phyloP scores from a whole-genome alignment of 2,329 filamentous ascomycete genomes.

The Penicillium sp. region DNA sequence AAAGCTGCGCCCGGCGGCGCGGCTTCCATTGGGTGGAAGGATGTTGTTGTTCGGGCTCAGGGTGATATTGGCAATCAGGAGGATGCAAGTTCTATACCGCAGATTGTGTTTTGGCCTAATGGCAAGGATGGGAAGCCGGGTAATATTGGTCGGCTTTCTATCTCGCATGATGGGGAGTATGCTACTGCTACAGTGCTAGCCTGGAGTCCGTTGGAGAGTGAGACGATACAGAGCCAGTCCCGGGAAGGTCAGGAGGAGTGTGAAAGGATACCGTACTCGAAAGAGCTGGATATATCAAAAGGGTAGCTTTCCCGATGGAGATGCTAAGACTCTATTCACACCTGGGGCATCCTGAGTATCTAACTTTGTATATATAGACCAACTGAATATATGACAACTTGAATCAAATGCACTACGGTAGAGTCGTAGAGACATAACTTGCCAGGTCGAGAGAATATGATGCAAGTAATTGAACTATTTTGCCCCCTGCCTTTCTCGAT shows the following conservation, averaged over 20 bases:
- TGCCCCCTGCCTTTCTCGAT: too few relatives aligned
- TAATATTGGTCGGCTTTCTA: constrained; percentile 66
- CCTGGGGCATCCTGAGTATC: background rate
- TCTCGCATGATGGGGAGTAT: constrained; percentile 83
- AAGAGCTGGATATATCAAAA: background rate
- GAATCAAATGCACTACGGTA: background rate
- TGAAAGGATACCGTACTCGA: background rate
- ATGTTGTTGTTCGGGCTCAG: constrained; percentile 47
- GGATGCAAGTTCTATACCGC: constrained; percentile 30
- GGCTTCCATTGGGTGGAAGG: constrained; percentile 57
- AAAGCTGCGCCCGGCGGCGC: constrained; percentile 59
- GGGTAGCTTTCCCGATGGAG: background rate
- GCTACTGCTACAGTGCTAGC: constrained; percentile 51
- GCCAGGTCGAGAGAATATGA: too few relatives aligned
- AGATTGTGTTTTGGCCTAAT: constrained; percentile 33
- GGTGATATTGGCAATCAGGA: constrained; percentile 10
- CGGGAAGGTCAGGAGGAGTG: background rate
- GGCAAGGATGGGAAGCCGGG: constrained; percentile 25
- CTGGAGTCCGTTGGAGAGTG: background rate
- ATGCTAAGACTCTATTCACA: background rate
- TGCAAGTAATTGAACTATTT: too few relatives aligned
- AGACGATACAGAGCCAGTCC: background rate
- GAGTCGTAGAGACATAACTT: background rate
- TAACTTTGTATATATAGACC: background rate
- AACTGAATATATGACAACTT: background rate